Conservation (phyloP, 1,284 basidiomycete genomes). For the Naganishia sp. region DNA sequence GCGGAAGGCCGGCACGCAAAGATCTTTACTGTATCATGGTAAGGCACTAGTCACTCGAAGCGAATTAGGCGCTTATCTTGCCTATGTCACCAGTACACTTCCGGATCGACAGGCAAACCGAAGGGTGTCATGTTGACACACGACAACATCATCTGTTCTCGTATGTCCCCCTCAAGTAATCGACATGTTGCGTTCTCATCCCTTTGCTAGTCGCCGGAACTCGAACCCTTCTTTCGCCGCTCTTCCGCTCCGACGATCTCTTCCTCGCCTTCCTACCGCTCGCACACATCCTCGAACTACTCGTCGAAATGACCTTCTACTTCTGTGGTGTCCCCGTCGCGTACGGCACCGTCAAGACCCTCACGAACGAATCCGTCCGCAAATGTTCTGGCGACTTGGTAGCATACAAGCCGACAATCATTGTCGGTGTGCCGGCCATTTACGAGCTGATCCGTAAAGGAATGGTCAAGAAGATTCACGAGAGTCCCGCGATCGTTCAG, state of each 20-base stretch:
- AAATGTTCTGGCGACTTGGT: conserved; percentile 82
- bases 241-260: conserved; percentile 65
- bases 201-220: conserved; percentile 64
- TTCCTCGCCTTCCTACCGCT: conserved; percentile 87
- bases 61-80: background rate
- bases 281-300: conserved; percentile 74
- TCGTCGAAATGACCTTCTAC: conserved; percentile 34
- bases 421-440: conserved; percentile 88
- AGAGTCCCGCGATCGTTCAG: conserved; percentile 54
- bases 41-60: background rate
- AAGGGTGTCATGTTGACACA: conserved; percentile 91
- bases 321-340: conserved; percentile 29
- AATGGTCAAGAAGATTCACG: conserved; percentile 69
- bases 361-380: conserved; percentile 80
- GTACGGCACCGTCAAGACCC: conserved; percentile 39
- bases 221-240: conserved; percentile 67
- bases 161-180: conserved; percentile 36
- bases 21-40: conserved; percentile 83
- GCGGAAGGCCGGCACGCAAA: conserved; percentile 62
- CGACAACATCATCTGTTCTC: conserved; percentile 76
- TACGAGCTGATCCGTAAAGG: conserved; percentile 88
- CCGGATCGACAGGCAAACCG: conserved; percentile 84
- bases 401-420: conserved; percentile 71
- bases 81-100: conserved; percentile 64
- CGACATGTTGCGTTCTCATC: background rate